These are phyloP conservation scores for Cryptococcus jaspeensis DNA, from an alignment of 1,284 basidiomycete species.

Conservation along the genomic window DNA sequence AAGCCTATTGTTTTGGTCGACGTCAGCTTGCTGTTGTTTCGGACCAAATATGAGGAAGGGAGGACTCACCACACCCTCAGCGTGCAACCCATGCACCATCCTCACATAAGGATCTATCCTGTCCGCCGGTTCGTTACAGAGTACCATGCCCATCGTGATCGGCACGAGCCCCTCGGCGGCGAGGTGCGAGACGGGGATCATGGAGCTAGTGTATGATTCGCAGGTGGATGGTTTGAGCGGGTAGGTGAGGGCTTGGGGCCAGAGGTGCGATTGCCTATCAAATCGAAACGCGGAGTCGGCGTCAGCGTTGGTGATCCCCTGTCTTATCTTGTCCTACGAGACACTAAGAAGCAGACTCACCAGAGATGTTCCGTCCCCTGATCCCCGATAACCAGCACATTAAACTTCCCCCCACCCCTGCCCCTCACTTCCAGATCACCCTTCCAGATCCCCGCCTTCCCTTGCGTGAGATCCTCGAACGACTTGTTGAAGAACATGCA, in stretches of 20 bases:
- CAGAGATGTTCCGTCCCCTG: constrained; percentile 37
- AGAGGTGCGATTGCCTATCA: constrained; percentile 43
- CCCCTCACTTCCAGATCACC: constrained; percentile 44
- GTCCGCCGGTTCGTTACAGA: constrained; percentile 42
- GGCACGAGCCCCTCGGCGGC: constrained; percentile 45
- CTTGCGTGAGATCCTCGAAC: constrained; percentile 42
- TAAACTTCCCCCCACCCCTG: constrained; percentile 42
- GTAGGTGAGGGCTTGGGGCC: constrained; percentile 34
- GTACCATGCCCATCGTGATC: constrained; percentile 48
- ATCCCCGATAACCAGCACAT: constrained; percentile 42
- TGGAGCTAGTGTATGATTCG: constrained; percentile 36
- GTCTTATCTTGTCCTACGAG: no score
- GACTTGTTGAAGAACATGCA: constrained; percentile 49
- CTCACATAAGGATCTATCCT: constrained; percentile 32
- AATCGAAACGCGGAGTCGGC: no score
- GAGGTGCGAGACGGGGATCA: constrained; percentile 48
- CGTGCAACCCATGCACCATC: constrained; percentile 46
- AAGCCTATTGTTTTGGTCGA: constrained; percentile 39
- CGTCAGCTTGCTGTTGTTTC: neutral
- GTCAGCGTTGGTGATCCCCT: neutral
- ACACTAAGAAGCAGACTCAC: constrained; percentile 28
- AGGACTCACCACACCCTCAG: constrained; percentile 46
- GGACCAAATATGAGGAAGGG: neutral
- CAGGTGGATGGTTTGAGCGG: constrained; percentile 19
- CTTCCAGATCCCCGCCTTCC: constrained; percentile 47